Conservation (phyloP, 306 rosid genomes). For the Casuarina equisetifolia region DNA sequence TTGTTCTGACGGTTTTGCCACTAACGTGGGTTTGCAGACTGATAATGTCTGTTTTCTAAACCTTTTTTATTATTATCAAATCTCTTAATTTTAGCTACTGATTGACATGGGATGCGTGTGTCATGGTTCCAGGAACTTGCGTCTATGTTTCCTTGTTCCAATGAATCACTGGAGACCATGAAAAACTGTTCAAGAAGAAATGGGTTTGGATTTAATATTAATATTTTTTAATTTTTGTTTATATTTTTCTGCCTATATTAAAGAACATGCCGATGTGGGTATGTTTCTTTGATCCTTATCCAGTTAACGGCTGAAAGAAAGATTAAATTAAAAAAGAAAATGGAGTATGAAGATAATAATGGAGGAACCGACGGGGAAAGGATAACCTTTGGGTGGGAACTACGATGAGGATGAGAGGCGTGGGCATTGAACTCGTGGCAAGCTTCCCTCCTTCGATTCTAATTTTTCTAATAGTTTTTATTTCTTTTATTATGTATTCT, state of each 20-base stretch:
- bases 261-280: background rate
- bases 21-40: constrained; percentile 27
- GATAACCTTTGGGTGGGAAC: constrained; percentile 12
- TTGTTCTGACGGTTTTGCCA: constrained; percentile 54
- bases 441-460: background rate
- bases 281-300: background rate
- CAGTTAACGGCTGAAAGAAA: background rate
- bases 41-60: no score
- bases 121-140: constrained; percentile 29
- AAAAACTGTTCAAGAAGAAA: no score
- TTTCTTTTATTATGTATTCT: background rate
- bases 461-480: background rate
- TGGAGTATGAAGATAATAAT: background rate
- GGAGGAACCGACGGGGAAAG: background rate
- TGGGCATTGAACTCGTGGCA: background rate
- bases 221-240: no score
- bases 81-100: no score
- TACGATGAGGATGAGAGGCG: background rate
- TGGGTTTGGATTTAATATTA: no score
- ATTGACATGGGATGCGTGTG: background rate
- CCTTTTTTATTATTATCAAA: background rate
- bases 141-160: constrained; percentile 9
- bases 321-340: background rate
- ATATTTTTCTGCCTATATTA: no score
- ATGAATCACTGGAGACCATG: background rate